phyloP scores from a whole-genome alignment of 768 basidiomycete species.

The Filobasidium floriforme region DNA sequence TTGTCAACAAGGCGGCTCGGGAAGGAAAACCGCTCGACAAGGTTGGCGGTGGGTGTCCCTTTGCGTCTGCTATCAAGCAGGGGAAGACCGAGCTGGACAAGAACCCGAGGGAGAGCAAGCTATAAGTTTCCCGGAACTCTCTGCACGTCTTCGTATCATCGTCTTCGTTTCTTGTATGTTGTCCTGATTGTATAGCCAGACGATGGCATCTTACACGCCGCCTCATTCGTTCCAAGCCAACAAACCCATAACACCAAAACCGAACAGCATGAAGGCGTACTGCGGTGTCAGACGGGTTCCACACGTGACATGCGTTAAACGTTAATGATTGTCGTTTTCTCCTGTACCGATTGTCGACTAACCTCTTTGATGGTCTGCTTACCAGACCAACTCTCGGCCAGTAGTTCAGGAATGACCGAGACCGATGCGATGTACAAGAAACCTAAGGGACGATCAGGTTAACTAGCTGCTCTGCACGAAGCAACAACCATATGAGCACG shows the following conservation, averaged over 20 bases:
- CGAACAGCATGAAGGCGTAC: slow-evolving; percentile 87
- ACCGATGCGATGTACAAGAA: slow-evolving; percentile 92
- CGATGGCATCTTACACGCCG: neutral
- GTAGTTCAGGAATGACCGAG: slow-evolving; percentile 76
- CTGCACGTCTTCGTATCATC: neutral
- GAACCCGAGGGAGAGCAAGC: slow-evolving; percentile 9
- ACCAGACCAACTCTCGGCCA: slow-evolving; percentile 79
- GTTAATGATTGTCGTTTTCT: slow-evolving; percentile 3
- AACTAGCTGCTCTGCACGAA: slow-evolving; percentile 22
- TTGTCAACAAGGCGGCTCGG: slow-evolving; percentile 41
- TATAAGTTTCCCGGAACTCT: neutral
- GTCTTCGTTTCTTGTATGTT: neutral
- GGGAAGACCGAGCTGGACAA: slow-evolving; percentile 6
- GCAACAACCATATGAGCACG: slow-evolving; percentile 7
- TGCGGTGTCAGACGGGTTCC: slow-evolving; percentile 47
- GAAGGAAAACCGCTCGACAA: slow-evolving; percentile 42
- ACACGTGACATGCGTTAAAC: neutral
- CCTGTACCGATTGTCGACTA: slow-evolving; percentile 28
- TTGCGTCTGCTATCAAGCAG: slow-evolving; percentile 24
- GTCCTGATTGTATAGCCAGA: slow-evolving; percentile 1
- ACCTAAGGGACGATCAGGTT: slow-evolving; percentile 45
- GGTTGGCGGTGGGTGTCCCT: slow-evolving; percentile 41
- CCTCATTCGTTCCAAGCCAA: slow-evolving; percentile 45
- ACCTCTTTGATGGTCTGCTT: slow-evolving; percentile 88
- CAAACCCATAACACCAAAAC: slow-evolving; percentile 71